Evolutionary conservation across 106 monocot genomes (phyloP).

Genomic region (Acanthochlamys bracteata): DNA sequence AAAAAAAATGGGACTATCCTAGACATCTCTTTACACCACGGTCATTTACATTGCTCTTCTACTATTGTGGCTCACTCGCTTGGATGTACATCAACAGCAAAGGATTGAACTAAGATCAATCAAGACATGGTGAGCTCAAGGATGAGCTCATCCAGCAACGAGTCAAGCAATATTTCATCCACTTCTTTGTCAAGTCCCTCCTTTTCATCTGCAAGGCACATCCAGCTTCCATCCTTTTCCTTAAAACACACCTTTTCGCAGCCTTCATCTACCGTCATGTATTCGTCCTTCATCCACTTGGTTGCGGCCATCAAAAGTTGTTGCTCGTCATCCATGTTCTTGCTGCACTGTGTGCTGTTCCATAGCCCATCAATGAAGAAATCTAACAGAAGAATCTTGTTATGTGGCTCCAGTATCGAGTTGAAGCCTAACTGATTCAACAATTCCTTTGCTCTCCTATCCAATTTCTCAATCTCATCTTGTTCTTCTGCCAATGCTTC

Average conservation of each 20-base stretch:
- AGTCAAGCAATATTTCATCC: slow-evolving; percentile 10
- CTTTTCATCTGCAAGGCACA: slow-evolving; percentile 25
- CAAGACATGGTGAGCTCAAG: slow-evolving; percentile 8
- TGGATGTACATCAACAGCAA: background rate
- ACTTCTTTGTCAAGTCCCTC: slow-evolving; percentile 13
- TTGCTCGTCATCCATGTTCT: background rate
- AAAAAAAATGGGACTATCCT: too few relatives aligned
- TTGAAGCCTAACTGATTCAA: slow-evolving; percentile 11
- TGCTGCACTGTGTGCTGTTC: too few relatives aligned
- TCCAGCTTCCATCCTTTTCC: slow-evolving; percentile 53
- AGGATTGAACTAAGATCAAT: background rate
- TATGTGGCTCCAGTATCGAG: background rate
- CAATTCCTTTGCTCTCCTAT: slow-evolving; percentile 9
- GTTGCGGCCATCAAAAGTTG: slow-evolving; percentile 17
- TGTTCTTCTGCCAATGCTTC: slow-evolving; percentile 1
- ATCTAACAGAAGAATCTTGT: slow-evolving; percentile 37
- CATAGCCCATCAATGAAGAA: slow-evolving; percentile 44
- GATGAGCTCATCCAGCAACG: slow-evolving; percentile 31
- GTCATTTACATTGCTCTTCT: too few relatives aligned
- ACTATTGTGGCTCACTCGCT: too few relatives aligned
- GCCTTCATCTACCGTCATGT: slow-evolving; percentile 5
- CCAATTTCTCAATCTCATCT: background rate
- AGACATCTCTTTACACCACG: too few relatives aligned
- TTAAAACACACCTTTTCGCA: slow-evolving; percentile 3
- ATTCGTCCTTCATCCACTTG: slow-evolving; percentile 27